Percentiles rank a stretch among this genome's conserved stretches.
Evolutionary conservation across 257 asterid genomes (phyloP).

Genomic region (Solanum phureja): DNA sequence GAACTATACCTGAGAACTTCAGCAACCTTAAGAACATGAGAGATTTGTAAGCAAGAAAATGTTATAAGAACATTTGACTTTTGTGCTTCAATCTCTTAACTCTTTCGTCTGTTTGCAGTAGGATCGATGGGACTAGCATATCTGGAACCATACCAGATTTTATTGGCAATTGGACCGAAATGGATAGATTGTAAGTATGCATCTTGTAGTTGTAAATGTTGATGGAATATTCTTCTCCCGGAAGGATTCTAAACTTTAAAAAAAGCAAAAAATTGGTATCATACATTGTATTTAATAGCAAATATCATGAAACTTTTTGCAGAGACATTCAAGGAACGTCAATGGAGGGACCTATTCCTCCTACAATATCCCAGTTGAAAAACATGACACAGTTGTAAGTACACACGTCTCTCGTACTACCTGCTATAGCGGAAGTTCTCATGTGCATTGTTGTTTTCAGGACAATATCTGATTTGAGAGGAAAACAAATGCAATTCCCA

Average conservation of each 20-base stretch:
- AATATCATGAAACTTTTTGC: conserved; percentile 14
- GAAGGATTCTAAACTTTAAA: not conserved
- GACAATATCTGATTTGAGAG: conserved; percentile 59
- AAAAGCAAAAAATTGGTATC: not conserved
- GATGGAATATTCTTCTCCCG: not conserved
- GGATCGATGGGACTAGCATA: conserved; percentile 61
- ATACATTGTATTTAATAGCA: not conserved
- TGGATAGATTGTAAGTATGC: conserved; percentile 46
- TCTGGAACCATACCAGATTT: conserved; percentile 71
- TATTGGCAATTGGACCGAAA: conserved; percentile 62
- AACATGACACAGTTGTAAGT: conserved; percentile 48
- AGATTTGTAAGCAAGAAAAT: conserved; percentile 55
- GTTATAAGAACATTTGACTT: not conserved
- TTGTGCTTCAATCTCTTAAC: not conserved
- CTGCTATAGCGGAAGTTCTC: not conserved
- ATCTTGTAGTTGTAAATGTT: not conserved
- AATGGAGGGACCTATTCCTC: conserved; percentile 74
- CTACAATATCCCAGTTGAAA: conserved; percentile 32
- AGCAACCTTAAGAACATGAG: conserved; percentile 57
- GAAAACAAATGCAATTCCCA: conserved; percentile 44
- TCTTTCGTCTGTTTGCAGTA: conserved; percentile 42
- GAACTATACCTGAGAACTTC: conserved; percentile 55
- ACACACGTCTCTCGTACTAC: not conserved
- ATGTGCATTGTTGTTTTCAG: conserved; percentile 23
- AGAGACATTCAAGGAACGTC: conserved; percentile 76